Conservation (phyloP, 108 stramenopile genomes). For the Mayamaea pseudoterrestris region DNA sequence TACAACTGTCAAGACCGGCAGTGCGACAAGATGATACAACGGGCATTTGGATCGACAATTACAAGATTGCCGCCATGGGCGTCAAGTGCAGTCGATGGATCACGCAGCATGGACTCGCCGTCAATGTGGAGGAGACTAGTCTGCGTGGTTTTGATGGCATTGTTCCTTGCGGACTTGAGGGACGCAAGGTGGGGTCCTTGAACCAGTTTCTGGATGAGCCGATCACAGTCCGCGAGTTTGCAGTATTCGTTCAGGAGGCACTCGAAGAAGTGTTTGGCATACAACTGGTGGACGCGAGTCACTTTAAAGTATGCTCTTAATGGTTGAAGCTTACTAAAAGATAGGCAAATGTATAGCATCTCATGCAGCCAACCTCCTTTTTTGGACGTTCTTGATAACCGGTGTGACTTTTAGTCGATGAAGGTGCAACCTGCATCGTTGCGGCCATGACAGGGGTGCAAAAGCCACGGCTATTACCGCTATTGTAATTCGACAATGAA, state of each 20-base stretch:
- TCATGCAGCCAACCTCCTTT: too few species aligned
- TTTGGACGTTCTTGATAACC: too few species aligned
- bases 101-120: constrained; percentile 94
- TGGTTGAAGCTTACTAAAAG: too few species aligned
- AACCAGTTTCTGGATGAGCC: constrained; percentile 35
- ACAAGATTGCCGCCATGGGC: constrained; percentile 91
- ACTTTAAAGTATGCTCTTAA: too few species aligned
- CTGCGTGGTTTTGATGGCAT: constrained; percentile 62
- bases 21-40: constrained; percentile 56
- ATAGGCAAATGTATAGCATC: too few species aligned
- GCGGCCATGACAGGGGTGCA: too few species aligned
- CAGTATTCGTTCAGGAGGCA: constrained; percentile 33
- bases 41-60: constrained; percentile 81
- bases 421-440: too few species aligned
- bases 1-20: constrained; percentile 7
- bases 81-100: constrained; percentile 87
- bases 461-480: too few species aligned
- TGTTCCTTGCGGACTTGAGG: constrained; percentile 76
- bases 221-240: constrained; percentile 45
- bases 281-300: too few species aligned
- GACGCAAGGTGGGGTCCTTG: constrained; percentile 58
- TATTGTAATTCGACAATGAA: too few species aligned
- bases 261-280: constrained; percentile 34
- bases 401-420: too few species aligned
- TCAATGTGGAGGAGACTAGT: constrained; percentile 70